Conservation (phyloP, 1,284 basidiomycete genomes). For the Apiotrichum sp. region DNA sequence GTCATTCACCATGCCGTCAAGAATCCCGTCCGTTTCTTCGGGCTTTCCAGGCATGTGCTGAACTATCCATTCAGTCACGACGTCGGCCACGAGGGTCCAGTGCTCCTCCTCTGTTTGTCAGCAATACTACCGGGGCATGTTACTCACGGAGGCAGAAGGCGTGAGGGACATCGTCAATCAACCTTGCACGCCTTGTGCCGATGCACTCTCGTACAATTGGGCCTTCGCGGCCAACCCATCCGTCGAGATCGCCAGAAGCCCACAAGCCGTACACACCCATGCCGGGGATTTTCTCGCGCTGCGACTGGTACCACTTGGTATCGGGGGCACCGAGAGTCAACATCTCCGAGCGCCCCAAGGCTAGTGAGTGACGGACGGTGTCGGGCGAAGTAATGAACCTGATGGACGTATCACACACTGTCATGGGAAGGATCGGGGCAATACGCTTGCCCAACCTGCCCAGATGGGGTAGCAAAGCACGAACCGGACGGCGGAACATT, state of each 20-base stretch:
- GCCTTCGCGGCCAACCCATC: conserved; percentile 42
- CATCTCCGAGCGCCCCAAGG: conserved; percentile 44
- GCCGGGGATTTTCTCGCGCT: conserved; percentile 8
- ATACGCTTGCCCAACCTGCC: conserved; percentile 21
- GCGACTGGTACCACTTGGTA: conserved; percentile 29
- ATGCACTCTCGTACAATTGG: conserved; percentile 28
- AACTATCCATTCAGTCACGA: conserved; percentile 36
- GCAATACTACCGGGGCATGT: background rate
- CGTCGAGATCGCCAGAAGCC: conserved; percentile 30
- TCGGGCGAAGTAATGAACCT: conserved; percentile 33
- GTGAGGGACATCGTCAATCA: conserved; percentile 34
- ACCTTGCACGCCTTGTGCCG: conserved; percentile 25
- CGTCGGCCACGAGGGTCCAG: conserved; percentile 28
- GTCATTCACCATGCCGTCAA: too few species aligned
- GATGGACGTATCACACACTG: conserved; percentile 28
- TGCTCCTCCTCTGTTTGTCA: conserved; percentile 25
- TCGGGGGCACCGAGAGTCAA: conserved; percentile 35
- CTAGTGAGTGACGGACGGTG: conserved; percentile 35
- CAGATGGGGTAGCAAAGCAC: conserved; percentile 22
- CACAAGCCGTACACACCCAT: conserved; percentile 29
- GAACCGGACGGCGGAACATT: conserved; percentile 36
- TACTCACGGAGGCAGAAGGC: conserved; percentile 41
- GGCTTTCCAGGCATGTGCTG: too few species aligned
- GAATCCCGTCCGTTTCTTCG: too few species aligned
- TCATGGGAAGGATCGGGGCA: conserved; percentile 20